A percentile compares a stretch with the other conserved stretches of the same genome.
phyloP scores from a whole-genome alignment of 805 yeast species.

The Yamadazyma paraphyllophila region DNA sequence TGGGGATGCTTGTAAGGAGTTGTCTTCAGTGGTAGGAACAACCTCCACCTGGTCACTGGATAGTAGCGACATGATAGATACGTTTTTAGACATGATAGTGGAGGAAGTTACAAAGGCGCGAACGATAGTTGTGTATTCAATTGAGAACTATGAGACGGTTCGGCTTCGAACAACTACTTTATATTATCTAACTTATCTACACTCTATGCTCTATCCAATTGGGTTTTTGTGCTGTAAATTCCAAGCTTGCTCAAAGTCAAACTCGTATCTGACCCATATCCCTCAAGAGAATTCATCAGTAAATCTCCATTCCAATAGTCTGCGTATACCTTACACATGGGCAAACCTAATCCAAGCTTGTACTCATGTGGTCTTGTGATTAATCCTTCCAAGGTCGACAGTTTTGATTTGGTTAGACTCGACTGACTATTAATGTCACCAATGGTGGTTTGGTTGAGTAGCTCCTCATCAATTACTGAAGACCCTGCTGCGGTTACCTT shows the following conservation, averaged over 20 bases:
- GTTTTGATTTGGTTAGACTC: conserved; percentile 26
- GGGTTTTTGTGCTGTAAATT: conserved; percentile 56
- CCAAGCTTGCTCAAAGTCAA: conserved; percentile 79
- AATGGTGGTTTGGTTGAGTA: conserved; percentile 40
- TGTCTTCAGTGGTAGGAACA: background rate
- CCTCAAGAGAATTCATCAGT: conserved; percentile 78
- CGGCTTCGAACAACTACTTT: background rate
- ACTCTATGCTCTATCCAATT: conserved; percentile 65
- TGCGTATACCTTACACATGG: conserved; percentile 89
- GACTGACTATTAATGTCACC: conserved; percentile 19
- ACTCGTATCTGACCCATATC: conserved; percentile 89
- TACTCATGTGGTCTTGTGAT: conserved; percentile 70
- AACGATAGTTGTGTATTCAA: no score
- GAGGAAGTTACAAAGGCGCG: no score
- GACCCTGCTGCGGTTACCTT: conserved; percentile 42
- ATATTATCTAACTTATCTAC: background rate
- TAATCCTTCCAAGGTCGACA: conserved; percentile 60
- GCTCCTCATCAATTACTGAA: conserved; percentile 28
- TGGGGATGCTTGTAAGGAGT: background rate
- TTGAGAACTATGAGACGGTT: no score
- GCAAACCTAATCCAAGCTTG: conserved; percentile 84
- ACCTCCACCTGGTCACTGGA: conserved; percentile 5
- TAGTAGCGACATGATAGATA: conserved; percentile 33
- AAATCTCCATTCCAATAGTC: conserved; percentile 96
- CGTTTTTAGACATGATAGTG: conserved; percentile 20